Evolutionary conservation across 257 asterid genomes (phyloP).

Genomic region (Asclepias syriaca): DNA sequence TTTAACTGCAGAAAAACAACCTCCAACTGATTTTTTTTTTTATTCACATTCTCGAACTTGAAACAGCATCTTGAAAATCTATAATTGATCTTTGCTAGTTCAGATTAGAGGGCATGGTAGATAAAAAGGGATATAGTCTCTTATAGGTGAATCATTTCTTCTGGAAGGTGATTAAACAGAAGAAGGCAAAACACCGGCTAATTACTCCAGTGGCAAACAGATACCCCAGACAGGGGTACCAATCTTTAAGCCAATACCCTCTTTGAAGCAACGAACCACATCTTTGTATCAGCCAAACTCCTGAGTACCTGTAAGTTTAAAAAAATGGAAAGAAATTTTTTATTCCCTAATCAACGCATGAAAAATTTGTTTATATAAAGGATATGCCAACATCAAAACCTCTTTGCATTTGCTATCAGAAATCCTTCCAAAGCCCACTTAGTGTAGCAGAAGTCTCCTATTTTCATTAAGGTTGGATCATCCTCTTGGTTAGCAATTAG

Average conservation of each 20-base stretch:
- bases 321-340: neutral
- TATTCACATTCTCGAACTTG: neutral
- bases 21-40: neutral
- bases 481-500: slow-evolving; percentile 78
- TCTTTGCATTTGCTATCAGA: slow-evolving; percentile 70
- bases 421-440: slow-evolving; percentile 97
- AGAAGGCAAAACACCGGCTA: slow-evolving; percentile 64
- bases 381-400: slow-evolving; percentile 29
- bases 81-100: neutral
- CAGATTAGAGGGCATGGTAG: neutral
- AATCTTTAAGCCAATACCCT: slow-evolving; percentile 55
- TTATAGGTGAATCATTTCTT: slow-evolving; percentile 41
- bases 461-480: slow-evolving; percentile 31
- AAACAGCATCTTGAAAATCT: slow-evolving; percentile 7
- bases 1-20: neutral
- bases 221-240: slow-evolving; percentile 54
- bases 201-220: slow-evolving; percentile 54
- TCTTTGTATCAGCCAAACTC: slow-evolving; percentile 90
- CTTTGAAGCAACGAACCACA: slow-evolving; percentile 61
- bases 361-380: slow-evolving; percentile 2
- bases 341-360: neutral
- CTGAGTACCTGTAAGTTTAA: slow-evolving; percentile 59
- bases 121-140: neutral
- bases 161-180: slow-evolving; percentile 80
- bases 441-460: slow-evolving; percentile 58